Base-by-base conservation (phyloP, 495 filamentous ascomycete species). In the Neurospora tetrasperma region DNA sequence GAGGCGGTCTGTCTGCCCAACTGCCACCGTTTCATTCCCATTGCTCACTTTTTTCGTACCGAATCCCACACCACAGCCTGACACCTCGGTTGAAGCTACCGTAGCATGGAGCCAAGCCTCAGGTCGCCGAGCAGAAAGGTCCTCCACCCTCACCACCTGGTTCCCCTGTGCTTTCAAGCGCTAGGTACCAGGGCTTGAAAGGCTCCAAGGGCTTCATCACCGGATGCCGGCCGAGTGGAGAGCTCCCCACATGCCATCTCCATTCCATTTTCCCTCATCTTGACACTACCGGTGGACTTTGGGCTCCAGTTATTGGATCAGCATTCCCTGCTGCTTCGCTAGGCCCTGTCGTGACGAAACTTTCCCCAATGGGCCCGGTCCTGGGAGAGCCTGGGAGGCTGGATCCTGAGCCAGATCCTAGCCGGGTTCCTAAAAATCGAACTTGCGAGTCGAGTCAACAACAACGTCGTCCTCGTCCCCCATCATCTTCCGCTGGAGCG, bases 171-270 rank as follows among this genome's bases (percentile, higher is more conserved):
- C 20, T 31, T 59, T 66, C 54, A 35, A 9, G 54, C 27, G 27
- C 54, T 31, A 35, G 54, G 54, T 66, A 31, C 27, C 14, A 66
- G 27, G 54, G 27, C 12, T 31, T 35, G 54, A 62, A 62, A 27
- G 23, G 54, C 54, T 62, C 23, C 54, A 62, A 62, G 23, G 54
- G 54, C 54, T 66, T 27, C 54, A 66, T 66, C 54, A 66, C 54
- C 54, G 54, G 54, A 66, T 66, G 54, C 54, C 54, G 54, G 54
- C 54, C 54, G 54, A 66, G 54, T 66, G 54, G 54, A 66, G 54
- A 16, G 54, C 54, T 35, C 27, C 31, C 54, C 54, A 66, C 54
- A 66, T 66, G 54, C 7, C 27, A 66, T 66, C 54, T 35, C 54
- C 54, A 35, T 35, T 9, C 54, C 54, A 66, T 66, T 66, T 66